Conservation (phyloP, 306 rosid genomes). For the Malus asiatica region DNA sequence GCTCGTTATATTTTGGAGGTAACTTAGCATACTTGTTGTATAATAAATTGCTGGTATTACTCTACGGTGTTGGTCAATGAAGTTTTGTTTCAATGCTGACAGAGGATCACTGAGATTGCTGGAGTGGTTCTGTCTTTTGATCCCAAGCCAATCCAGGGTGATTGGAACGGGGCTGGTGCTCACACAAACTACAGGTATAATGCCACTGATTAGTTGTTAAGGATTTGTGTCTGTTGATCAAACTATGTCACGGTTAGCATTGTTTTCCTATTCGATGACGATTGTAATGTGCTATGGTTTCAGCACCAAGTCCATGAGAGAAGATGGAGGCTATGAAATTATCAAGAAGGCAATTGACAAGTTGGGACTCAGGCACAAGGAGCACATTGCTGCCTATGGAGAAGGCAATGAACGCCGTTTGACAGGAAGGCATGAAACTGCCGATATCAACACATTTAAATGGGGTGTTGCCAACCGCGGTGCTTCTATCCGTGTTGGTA, state of each 20-base stretch:
- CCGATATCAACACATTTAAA: constrained; percentile 70
- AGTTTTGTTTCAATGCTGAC: constrained; percentile 4
- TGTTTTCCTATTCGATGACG: background rate
- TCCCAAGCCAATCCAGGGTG: constrained; percentile 96
- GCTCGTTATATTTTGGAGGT: constrained; percentile 93
- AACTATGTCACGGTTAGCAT: background rate
- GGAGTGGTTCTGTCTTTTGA: constrained; percentile 75
- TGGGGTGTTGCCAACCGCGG: constrained; percentile 99
- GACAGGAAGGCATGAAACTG: constrained; percentile 87
- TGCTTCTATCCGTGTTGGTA: constrained; percentile 87
- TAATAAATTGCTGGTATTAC: background rate
- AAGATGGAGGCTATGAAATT: constrained; percentile 68
- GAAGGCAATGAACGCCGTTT: constrained; percentile 95
- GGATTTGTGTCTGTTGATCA: background rate
- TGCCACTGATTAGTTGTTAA: background rate
- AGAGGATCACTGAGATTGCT: constrained; percentile 92
- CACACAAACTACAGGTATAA: constrained; percentile 85
- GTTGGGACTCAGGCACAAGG: constrained; percentile 61
- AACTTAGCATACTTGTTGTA: background rate
- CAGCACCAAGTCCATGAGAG: constrained; percentile 84
- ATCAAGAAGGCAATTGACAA: constrained; percentile 78
- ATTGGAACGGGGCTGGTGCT: constrained; percentile 99
- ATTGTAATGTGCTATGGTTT: background rate
- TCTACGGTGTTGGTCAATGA: background rate
- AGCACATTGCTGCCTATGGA: constrained; percentile 89